phyloP scores from a whole-genome alignment of 164 flowering plant species.

The Dillenia suffruticosa region DNA sequence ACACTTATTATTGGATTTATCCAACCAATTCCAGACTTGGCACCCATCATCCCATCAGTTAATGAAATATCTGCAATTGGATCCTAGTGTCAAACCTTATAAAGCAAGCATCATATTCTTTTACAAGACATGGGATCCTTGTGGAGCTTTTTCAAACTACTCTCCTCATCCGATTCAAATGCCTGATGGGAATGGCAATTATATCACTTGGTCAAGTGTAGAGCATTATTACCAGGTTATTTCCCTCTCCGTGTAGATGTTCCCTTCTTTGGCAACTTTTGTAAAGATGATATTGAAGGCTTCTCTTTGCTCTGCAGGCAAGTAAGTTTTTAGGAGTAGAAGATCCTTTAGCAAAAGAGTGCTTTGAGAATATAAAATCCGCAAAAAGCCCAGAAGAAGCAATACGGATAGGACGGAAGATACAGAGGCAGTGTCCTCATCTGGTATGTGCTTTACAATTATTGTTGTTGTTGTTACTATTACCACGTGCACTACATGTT shows the following conservation, averaged over 20 bases:
- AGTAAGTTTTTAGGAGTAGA: conserved; percentile 77
- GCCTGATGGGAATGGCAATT: conserved; percentile 60
- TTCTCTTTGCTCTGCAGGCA: conserved; percentile 48
- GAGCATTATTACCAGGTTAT: conserved; percentile 96
- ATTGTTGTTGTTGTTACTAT: too few relatives aligned
- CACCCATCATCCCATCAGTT: conserved; percentile 75
- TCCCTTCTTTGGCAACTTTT: neutral
- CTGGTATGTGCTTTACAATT: too few relatives aligned
- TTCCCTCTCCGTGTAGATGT: conserved; percentile 3
- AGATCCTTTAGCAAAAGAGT: too few relatives aligned
- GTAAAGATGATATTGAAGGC: neutral
- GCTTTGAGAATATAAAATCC: too few relatives aligned
- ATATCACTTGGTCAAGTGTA: conserved; percentile 68
- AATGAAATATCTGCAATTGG: conserved; percentile 77
- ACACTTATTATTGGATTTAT: conserved; percentile 94
- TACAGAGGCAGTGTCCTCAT: too few relatives aligned
- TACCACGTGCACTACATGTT: too few relatives aligned
- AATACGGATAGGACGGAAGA: too few relatives aligned
- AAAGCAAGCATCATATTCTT: conserved; percentile 81
- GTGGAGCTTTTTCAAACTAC: too few relatives aligned
- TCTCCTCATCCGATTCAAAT: conserved; percentile 81
- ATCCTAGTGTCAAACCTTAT: conserved; percentile 62
- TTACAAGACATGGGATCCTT: conserved; percentile 97
- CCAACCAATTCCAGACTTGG: conserved; percentile 84
- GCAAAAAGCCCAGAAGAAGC: too few relatives aligned